Evolutionary conservation across 129 eudicot species (phyloP).

Genomic region (Lonicera japonica): DNA sequence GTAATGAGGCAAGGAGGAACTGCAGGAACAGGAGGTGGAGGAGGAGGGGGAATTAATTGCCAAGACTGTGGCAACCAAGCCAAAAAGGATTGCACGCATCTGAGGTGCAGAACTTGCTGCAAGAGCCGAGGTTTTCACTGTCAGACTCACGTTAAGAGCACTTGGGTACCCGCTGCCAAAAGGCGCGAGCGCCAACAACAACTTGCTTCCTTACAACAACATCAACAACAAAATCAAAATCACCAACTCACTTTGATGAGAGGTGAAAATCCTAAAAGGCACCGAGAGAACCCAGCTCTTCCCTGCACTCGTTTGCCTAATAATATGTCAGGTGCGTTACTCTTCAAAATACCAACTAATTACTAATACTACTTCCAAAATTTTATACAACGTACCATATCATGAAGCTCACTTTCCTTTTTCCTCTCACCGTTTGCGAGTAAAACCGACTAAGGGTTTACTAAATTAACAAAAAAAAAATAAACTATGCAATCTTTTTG

Average conservation of each 20-base stretch:
- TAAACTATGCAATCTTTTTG: too few relatives aligned
- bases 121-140: slow-evolving; percentile 78
- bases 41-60: slow-evolving; percentile 45
- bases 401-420: not conserved
- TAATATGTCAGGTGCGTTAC: slow-evolving; percentile 3
- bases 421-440: slow-evolving; percentile 24
- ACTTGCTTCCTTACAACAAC: slow-evolving; percentile 27
- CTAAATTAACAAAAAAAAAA: not conserved
- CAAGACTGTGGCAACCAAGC: slow-evolving; percentile 87
- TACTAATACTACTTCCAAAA: not conserved
- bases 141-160: slow-evolving; percentile 83
- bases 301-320: slow-evolving; percentile 4
- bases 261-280: slow-evolving; percentile 30
- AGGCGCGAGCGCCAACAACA: slow-evolving; percentile 74
- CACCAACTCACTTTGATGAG: slow-evolving; percentile 35
- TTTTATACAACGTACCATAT: not conserved
- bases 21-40: not conserved
- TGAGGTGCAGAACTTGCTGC: slow-evolving; percentile 86
- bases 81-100: slow-evolving; percentile 66
- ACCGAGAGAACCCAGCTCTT: slow-evolving; percentile 31
- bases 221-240: slow-evolving; percentile 10
- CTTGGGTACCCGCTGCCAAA: slow-evolving; percentile 84
- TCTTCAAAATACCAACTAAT: slow-evolving; percentile 7
- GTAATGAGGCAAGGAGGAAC: not conserved
- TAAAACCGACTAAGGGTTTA: slow-evolving; percentile 29